A percentile compares a stretch with the other conserved stretches of the same genome.
Evolutionary conservation across 2,329 filamentous ascomycete species (phyloP).

Genomic region (Whalleya microplaca): DNA sequence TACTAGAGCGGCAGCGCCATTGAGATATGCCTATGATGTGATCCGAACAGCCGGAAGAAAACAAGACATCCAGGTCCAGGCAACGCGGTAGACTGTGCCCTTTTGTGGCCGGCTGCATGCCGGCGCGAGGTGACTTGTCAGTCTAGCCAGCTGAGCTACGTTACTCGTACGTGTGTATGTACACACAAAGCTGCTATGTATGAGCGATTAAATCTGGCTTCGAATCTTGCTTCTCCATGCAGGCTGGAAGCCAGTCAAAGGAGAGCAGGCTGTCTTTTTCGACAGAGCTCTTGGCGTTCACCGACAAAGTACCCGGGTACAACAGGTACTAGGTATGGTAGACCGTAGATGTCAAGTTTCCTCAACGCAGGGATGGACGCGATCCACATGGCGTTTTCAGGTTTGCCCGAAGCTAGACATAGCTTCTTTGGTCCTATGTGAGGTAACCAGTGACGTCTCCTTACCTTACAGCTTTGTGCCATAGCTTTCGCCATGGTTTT

Average conservation of each 20-base stretch:
- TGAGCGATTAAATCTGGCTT: neutral
- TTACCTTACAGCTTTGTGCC: neutral
- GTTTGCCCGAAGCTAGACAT: neutral
- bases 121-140: neutral
- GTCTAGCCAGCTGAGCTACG: neutral
- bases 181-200: neutral
- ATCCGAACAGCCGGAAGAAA: neutral
- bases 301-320: too few species aligned
- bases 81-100: neutral
- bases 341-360: neutral
- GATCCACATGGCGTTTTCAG: neutral
- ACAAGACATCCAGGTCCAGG: neutral
- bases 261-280: neutral
- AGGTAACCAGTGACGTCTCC: conserved; percentile 1
- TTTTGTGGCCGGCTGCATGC: neutral
- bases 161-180: neutral
- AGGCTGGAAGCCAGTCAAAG: neutral
- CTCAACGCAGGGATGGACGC: neutral
- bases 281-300: neutral
- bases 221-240: neutral
- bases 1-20: too few species aligned
- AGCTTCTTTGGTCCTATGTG: neutral
- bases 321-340: too few species aligned
- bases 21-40: too few species aligned
- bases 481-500: conserved; percentile 19